phyloP scores from a whole-genome alignment of 768 basidiomycete species.

The Collybia sordida region DNA sequence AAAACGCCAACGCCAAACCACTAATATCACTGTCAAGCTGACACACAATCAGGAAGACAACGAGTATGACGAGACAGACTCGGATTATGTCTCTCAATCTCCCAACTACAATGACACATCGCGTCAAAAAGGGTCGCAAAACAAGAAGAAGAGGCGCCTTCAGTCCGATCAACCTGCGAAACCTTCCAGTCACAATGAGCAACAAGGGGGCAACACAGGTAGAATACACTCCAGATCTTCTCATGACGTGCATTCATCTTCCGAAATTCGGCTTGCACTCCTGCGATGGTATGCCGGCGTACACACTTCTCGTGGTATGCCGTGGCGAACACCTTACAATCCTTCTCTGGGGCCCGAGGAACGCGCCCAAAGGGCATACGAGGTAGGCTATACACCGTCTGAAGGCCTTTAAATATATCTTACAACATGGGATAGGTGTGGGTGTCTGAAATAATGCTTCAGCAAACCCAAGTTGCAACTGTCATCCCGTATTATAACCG shows the following conservation, averaged over 20 bases:
- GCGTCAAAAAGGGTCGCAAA: too few species aligned
- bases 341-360: slow-evolving; percentile 50
- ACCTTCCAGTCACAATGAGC: too few species aligned
- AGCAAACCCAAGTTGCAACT: slow-evolving; percentile 92
- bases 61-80: too few species aligned
- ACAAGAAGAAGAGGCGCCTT: too few species aligned
- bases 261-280: slow-evolving; percentile 48
- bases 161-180: too few species aligned
- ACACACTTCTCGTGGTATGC: slow-evolving; percentile 76
- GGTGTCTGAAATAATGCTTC: slow-evolving; percentile 94
- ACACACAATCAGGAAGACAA: too few species aligned
- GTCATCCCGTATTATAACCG: slow-evolving; percentile 92
- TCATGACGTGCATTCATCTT: slow-evolving; percentile 46
- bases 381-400: slow-evolving; percentile 49
- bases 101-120: too few species aligned
- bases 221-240: slow-evolving; percentile 40
- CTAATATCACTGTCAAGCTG: too few species aligned
- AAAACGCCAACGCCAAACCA: too few species aligned
- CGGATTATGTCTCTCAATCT: too few species aligned
- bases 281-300: slow-evolving; percentile 72
- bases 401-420: neutral
- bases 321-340: slow-evolving; percentile 82
- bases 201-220: too few species aligned
- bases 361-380: slow-evolving; percentile 86
- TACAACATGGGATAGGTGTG: slow-evolving; percentile 55